Evolutionary conservation across 1,139 yeast genomes (phyloP).

Genomic region (Scheffersomyces illinoinensis): DNA sequence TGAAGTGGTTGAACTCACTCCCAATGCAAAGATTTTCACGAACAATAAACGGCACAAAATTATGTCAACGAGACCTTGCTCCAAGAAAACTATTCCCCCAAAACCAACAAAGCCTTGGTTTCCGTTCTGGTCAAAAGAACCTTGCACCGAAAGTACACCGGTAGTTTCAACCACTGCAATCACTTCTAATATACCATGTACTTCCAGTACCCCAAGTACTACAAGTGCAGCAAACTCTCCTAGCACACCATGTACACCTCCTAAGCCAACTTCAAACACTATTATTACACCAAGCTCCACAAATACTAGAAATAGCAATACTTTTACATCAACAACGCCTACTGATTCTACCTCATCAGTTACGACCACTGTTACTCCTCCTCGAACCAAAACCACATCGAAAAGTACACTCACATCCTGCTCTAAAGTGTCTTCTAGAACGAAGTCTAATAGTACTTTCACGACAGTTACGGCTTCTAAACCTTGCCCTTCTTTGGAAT

Average conservation of each 20-base stretch:
- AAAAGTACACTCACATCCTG: no score
- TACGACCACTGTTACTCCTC: background rate
- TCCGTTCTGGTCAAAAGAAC: background rate
- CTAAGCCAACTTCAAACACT: background rate
- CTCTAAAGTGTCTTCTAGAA: no score
- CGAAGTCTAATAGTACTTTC: no score
- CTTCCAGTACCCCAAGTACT: constrained; percentile 1
- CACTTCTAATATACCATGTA: background rate
- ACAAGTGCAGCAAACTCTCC: background rate
- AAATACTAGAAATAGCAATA: background rate
- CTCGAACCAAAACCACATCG: no score
- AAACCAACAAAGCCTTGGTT: background rate
- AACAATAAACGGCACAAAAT: background rate
- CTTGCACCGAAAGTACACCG: background rate
- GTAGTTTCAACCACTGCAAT: background rate
- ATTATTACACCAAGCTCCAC: background rate
- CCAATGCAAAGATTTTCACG: background rate
- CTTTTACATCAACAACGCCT: background rate
- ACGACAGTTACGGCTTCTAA: no score
- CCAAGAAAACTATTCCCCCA: background rate
- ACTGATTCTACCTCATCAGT: background rate
- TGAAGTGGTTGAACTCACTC: background rate
- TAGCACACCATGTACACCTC: no score
- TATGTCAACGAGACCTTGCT: no score
- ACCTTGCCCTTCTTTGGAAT: no score